Evolutionary conservation across 2,329 filamentous ascomycete genomes (phyloP).

Genomic region (Pseudocercospora eumusae): DNA sequence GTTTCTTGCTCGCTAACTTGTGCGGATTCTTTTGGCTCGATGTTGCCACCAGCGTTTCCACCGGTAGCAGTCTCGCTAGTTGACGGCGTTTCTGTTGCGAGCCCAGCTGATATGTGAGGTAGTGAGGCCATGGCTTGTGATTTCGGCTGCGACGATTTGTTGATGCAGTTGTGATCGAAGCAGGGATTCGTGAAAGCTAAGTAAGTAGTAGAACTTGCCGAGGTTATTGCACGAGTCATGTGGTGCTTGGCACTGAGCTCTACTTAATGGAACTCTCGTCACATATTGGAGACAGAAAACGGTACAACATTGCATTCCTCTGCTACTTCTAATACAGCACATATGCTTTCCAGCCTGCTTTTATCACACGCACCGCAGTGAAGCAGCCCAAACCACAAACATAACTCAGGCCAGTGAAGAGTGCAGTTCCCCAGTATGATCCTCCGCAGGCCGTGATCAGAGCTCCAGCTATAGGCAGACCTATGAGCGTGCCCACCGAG

Average conservation of each 20-base stretch:
- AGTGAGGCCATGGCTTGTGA: slow-evolving; percentile 24
- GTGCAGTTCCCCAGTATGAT: slow-evolving; percentile 48
- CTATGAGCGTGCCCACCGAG: slow-evolving; percentile 63
- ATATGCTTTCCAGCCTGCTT: slow-evolving; percentile 45
- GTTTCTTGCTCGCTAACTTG: slow-evolving; percentile 21
- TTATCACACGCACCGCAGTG: slow-evolving; percentile 43
- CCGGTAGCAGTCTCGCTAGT: slow-evolving; percentile 34
- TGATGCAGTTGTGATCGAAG: neutral
- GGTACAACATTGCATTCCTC: neutral
- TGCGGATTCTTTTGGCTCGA: slow-evolving; percentile 29
- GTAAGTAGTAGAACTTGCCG: neutral
- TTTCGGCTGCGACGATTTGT: neutral
- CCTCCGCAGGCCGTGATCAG: slow-evolving; percentile 45
- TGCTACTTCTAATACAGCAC: slow-evolving; percentile 27
- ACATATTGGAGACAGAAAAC: no score
- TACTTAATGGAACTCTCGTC: no score
- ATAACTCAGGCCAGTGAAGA: slow-evolving; percentile 50
- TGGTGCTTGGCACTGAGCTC: no score
- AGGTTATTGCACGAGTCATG: no score
- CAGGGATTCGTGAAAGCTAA: neutral
- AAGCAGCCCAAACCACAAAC: slow-evolving; percentile 45
- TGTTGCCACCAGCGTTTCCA: slow-evolving; percentile 22
- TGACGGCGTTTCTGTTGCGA: slow-evolving; percentile 31
- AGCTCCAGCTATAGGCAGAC: slow-evolving; percentile 51
- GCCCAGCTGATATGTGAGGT: slow-evolving; percentile 28